Conservation (phyloP, 1,139 yeast genomes). For the Hemisphaericaspora xylofermentans region DNA sequence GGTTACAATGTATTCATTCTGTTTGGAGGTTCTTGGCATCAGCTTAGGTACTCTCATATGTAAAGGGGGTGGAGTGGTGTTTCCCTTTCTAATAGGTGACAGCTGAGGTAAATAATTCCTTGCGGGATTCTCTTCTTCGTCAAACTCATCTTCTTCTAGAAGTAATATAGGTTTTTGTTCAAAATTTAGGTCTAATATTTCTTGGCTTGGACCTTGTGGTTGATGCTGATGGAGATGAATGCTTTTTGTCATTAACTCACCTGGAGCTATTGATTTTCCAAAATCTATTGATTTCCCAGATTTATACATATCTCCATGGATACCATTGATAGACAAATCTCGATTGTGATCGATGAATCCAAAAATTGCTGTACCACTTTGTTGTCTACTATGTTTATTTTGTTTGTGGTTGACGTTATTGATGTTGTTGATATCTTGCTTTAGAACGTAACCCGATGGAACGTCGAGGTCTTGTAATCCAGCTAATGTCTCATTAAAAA, state of each 20-base stretch:
- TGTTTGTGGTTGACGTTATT: constrained; percentile 9
- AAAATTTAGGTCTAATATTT: constrained; percentile 13
- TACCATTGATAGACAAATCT: constrained; percentile 48
- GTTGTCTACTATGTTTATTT: constrained; percentile 34
- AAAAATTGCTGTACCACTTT: constrained; percentile 65
- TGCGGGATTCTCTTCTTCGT: constrained; percentile 14
- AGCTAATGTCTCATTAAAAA: constrained; percentile 44
- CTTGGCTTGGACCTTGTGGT: constrained; percentile 11
- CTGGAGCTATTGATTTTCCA: constrained; percentile 36
- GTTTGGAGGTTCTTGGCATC: constrained; percentile 11
- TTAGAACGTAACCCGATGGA: constrained; percentile 37
- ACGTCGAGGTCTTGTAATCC: constrained; percentile 55
- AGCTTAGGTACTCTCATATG: constrained; percentile 7
- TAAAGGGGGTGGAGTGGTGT: constrained; percentile 8
- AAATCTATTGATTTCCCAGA: constrained; percentile 20
- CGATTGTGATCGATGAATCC: constrained; percentile 58
- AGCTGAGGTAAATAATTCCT: constrained; percentile 8
- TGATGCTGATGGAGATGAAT: background rate
- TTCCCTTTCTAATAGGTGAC: constrained; percentile 12
- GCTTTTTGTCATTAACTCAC: constrained; percentile 27
- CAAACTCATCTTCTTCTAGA: constrained; percentile 31
- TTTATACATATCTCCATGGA: constrained; percentile 23
- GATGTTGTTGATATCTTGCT: constrained; percentile 7
- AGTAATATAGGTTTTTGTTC: constrained; percentile 16
- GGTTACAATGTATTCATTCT: constrained; percentile 41